These are phyloP conservation scores for Thymus mandschuricus DNA, from an alignment of 257 asterid genomes.

Conservation along the genomic window DNA sequence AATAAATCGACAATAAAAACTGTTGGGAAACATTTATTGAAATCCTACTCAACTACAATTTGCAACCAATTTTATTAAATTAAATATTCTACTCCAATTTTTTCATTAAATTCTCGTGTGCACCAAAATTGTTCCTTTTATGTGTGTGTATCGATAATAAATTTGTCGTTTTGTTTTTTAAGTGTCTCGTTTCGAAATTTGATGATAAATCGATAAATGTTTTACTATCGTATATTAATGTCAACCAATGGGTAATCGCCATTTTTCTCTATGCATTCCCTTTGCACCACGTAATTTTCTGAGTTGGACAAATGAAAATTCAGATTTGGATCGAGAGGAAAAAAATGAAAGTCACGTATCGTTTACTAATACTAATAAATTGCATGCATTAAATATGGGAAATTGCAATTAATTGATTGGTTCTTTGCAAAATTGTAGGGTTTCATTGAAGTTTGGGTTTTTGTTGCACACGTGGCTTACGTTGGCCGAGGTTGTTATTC, in stretches of 20 bases:
- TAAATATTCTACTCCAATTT: not conserved
- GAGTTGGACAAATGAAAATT: too few relatives aligned
- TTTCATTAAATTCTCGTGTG: not conserved
- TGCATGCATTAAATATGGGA: slow-evolving; percentile 15
- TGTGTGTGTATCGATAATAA: not conserved
- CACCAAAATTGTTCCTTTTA: not conserved
- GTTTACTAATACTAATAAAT: not conserved
- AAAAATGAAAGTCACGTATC: not conserved
- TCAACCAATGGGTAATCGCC: slow-evolving; percentile 45
- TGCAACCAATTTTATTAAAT: not conserved
- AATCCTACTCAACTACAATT: slow-evolving; percentile 29
- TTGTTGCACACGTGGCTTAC: slow-evolving; percentile 19
- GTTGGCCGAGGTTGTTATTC: not conserved
- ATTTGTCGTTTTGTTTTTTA: not conserved
- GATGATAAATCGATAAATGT: too few relatives aligned
- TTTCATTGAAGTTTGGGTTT: not conserved
- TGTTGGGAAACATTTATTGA: slow-evolving; percentile 25
- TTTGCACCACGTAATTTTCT: slow-evolving; percentile 38
- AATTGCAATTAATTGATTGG: slow-evolving; percentile 12
- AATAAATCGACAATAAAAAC: slow-evolving; percentile 22
- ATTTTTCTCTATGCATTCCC: slow-evolving; percentile 36
- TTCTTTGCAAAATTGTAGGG: not conserved
- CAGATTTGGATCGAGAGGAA: not conserved
- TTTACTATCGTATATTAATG: not conserved
- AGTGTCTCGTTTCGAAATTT: slow-evolving; percentile 15